Conservation (phyloP, 2,329 filamentous ascomycete genomes). For the Chaetomium sp. region DNA sequence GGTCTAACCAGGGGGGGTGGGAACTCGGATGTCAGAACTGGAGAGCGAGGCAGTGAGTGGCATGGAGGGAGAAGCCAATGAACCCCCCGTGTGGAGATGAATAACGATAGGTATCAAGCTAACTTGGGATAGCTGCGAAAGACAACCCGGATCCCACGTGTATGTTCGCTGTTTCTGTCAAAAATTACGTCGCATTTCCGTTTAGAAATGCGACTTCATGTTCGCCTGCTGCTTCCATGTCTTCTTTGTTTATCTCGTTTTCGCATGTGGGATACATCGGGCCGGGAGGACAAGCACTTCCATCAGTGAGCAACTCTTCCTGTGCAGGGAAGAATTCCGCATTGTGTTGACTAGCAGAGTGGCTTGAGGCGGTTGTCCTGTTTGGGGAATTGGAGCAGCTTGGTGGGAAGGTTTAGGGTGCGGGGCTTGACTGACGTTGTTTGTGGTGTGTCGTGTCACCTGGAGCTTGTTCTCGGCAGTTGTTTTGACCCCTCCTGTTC, state of each 20-base stretch:
- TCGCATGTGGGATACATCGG: too few relatives aligned
- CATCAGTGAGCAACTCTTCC: too few relatives aligned
- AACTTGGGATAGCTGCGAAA: not conserved
- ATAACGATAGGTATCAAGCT: not conserved
- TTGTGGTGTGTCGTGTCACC: not conserved
- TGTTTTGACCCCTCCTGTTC: conserved; percentile 23
- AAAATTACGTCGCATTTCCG: not conserved
- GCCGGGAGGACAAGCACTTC: too few relatives aligned
- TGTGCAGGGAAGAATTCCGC: not conserved
- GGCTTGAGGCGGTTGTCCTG: not conserved
- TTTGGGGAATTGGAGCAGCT: not conserved
- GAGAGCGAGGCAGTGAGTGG: conserved; percentile 24
- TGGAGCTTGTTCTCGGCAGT: conserved; percentile 31
- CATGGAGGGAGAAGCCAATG: not conserved
- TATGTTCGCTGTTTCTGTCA: not conserved
- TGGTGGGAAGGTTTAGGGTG: not conserved
- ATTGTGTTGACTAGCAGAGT: not conserved
- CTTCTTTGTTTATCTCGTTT: too few relatives aligned
- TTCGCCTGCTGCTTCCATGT: not conserved
- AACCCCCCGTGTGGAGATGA: not conserved
- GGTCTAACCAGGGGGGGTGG: conserved; percentile 18
- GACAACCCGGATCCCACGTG: not conserved
- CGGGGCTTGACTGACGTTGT: not conserved
- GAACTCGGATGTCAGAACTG: conserved; percentile 27
- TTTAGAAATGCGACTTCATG: not conserved